These are phyloP conservation scores for Atkinsonella texensis DNA, from an alignment of 2,329 filamentous ascomycete species.

Conservation along the genomic window DNA sequence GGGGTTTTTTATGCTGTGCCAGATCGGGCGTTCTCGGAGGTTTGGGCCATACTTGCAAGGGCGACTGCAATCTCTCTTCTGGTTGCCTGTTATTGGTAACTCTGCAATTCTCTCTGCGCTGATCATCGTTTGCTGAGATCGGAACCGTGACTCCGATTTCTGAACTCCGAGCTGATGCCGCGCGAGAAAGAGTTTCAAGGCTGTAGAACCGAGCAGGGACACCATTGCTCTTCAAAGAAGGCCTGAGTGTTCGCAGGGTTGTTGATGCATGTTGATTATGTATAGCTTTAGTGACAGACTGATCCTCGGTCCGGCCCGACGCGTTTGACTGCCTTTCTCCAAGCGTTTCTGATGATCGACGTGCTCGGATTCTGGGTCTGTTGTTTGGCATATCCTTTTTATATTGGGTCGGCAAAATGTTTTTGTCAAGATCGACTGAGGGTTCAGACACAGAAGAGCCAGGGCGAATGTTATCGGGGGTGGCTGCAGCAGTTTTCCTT, in stretches of 20 bases:
- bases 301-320: conserved; percentile 1
- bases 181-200: conserved; percentile 7
- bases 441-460: not conserved
- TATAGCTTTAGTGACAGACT: conserved; percentile 7
- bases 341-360: conserved; percentile 11
- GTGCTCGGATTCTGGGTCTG: conserved; percentile 3
- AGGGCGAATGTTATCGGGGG: not conserved
- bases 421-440: not conserved
- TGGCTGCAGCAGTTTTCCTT: not conserved
- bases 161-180: not conserved
- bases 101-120: not conserved
- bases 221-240: conserved; percentile 1
- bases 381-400: not conserved
- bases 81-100: not conserved
- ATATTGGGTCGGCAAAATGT: not conserved
- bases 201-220: conserved; percentile 8
- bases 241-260: conserved; percentile 1
- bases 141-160: not conserved
- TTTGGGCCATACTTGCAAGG: conserved; percentile 5
- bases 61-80: conserved; percentile 4
- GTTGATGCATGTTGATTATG: conserved; percentile 8
- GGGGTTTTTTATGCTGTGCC: not conserved
- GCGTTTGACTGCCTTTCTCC: conserved; percentile 1
- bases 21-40: not conserved
- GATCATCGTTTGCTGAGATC: not conserved